Percentiles rank a stretch among this genome's conserved stretches.
Evolutionary conservation across 2,329 filamentous ascomycete species (phyloP).

Genomic region (Cercospora brassicicola): DNA sequence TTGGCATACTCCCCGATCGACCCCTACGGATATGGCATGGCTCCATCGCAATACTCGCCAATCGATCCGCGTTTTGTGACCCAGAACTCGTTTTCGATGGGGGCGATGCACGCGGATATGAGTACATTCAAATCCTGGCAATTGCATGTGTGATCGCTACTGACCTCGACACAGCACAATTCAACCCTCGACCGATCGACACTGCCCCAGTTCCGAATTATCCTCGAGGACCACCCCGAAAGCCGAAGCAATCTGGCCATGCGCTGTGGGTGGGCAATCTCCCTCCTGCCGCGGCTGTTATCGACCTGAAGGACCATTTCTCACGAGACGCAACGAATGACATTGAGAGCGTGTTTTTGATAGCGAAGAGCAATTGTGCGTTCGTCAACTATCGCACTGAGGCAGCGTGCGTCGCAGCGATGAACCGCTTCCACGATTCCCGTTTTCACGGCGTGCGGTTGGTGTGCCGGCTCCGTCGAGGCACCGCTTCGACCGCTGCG

Average conservation of each 20-base stretch:
- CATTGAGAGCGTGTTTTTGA: constrained; percentile 87
- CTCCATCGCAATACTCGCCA: constrained; percentile 25
- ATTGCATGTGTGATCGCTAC: background rate
- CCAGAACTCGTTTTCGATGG: constrained; percentile 23
- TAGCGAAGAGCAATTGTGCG: constrained; percentile 95
- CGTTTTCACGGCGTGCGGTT: constrained; percentile 82
- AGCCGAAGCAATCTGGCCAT: constrained; percentile 72
- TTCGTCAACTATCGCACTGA: constrained; percentile 95
- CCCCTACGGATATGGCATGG: constrained; percentile 30
- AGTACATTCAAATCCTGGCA: constrained; percentile 12
- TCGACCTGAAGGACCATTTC: constrained; percentile 86
- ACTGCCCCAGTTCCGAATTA: constrained; percentile 36
- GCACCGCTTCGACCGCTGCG: constrained; percentile 27
- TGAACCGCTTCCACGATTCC: constrained; percentile 85
- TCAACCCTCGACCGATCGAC: constrained; percentile 12
- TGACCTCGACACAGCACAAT: constrained; percentile 26
- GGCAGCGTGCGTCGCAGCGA: constrained; percentile 69
- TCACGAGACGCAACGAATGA: constrained; percentile 72
- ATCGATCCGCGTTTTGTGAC: constrained; percentile 30
- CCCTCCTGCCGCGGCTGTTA: constrained; percentile 76
- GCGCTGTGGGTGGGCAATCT: constrained; percentile 96
- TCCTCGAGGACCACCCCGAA: constrained; percentile 64
- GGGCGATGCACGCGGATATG: constrained; percentile 23
- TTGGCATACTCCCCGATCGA: constrained; percentile 29
- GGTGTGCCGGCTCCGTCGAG: constrained; percentile 74